phyloP scores from a whole-genome alignment of 106 monocot genomes.

The Dioscorea dumetorum region DNA sequence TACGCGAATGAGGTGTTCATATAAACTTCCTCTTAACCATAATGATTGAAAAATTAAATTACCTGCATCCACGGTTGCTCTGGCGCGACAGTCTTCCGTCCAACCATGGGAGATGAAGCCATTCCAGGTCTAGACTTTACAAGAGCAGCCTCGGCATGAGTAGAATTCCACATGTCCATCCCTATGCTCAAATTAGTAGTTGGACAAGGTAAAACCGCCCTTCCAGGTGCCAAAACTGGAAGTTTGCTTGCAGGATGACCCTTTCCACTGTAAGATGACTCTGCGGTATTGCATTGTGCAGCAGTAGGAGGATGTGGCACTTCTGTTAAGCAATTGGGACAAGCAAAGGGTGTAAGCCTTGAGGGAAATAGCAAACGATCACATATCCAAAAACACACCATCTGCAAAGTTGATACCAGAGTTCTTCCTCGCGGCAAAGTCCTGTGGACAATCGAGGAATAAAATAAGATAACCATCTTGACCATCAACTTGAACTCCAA shows the following conservation, averaged over 20 bases:
- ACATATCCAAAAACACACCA: too few species aligned
- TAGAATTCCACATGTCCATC: slow-evolving; percentile 50
- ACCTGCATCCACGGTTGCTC: slow-evolving; percentile 5
- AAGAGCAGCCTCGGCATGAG: slow-evolving; percentile 21
- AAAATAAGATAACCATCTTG: too few species aligned
- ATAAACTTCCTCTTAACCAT: too few species aligned
- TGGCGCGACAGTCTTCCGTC: slow-evolving; percentile 13
- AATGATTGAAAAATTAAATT: neutral
- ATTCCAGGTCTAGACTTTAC: slow-evolving; percentile 10
- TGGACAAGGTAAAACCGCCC: slow-evolving; percentile 29
- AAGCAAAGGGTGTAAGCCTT: too few species aligned
- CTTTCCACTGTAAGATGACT: slow-evolving; percentile 25
- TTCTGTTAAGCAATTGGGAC: too few species aligned
- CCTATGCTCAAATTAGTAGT: slow-evolving; percentile 41
- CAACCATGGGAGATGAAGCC: slow-evolving; percentile 6
- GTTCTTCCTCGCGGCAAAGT: too few species aligned
- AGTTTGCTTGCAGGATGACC: slow-evolving; percentile 41
- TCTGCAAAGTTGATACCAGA: too few species aligned
- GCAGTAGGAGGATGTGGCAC: too few species aligned
- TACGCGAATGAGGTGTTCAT: too few species aligned
- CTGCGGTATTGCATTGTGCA: slow-evolving; percentile 6
- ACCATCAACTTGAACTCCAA: too few species aligned
- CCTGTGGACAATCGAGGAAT: too few species aligned
- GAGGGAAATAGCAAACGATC: too few species aligned
- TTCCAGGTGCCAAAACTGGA: slow-evolving; percentile 60